phyloP scores from a whole-genome alignment of 2,329 filamentous ascomycete genomes.

The Xylaria arbuscula region DNA sequence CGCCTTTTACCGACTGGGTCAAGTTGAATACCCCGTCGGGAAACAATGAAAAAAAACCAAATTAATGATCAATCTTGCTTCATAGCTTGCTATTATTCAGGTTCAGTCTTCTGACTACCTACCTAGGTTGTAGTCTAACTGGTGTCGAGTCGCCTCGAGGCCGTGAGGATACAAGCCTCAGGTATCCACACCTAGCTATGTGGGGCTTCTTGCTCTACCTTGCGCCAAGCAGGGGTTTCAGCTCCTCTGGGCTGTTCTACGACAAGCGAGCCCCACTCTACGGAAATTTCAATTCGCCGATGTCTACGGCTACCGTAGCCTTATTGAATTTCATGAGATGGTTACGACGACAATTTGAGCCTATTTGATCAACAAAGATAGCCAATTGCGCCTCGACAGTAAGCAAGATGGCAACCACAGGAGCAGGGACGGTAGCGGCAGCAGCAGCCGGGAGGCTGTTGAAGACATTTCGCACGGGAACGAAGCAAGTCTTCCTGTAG shows the following conservation, averaged over 20 bases:
- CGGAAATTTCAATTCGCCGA: slow-evolving; percentile 39
- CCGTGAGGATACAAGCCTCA: not conserved
- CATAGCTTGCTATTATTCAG: not conserved
- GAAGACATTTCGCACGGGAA: slow-evolving; percentile 45
- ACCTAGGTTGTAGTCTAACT: not conserved
- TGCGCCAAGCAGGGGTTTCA: not conserved
- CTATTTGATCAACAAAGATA: not conserved
- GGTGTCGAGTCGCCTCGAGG: too few species aligned
- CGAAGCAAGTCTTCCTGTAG: slow-evolving; percentile 51
- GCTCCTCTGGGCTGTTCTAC: not conserved
- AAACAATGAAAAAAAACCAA: slow-evolving; percentile 26
- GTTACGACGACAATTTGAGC: slow-evolving; percentile 1
- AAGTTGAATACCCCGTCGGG: slow-evolving; percentile 33
- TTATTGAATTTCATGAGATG: slow-evolving; percentile 18
- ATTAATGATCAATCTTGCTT: slow-evolving; percentile 12
- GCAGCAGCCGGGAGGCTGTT: slow-evolving; percentile 23
- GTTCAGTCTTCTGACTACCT: not conserved
- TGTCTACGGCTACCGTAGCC: not conserved
- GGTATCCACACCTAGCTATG: not conserved
- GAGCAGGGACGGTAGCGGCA: not conserved
- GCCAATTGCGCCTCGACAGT: slow-evolving; percentile 3
- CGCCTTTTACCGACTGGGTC: slow-evolving; percentile 34
- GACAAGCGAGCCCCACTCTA: slow-evolving; percentile 23
- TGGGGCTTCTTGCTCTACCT: not conserved
- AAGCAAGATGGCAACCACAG: slow-evolving; percentile 32